These are phyloP conservation scores for Dovyalis caffra DNA, from an alignment of 345 rosid species.

Conservation along the genomic window DNA sequence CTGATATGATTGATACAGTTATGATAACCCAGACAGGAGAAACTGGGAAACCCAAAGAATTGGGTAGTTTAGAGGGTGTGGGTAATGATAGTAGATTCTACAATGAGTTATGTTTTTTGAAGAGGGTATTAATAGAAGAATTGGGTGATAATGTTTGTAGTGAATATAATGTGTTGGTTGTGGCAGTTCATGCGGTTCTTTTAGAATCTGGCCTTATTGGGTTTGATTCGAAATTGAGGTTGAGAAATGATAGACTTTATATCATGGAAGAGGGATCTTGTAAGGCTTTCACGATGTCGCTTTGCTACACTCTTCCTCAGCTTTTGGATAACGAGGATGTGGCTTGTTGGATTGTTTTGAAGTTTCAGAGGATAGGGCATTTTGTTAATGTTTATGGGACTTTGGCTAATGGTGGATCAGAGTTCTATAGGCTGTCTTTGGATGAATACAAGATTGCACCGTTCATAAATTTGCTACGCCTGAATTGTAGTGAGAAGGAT, in stretches of 20 bases:
- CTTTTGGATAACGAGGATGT: not conserved
- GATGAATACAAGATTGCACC: too few relatives aligned
- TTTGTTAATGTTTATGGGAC: slow-evolving; percentile 12
- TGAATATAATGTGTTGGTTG: slow-evolving; percentile 4
- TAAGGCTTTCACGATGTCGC: not conserved
- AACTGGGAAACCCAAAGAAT: too few relatives aligned
- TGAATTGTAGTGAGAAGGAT: not conserved
- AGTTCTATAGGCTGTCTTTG: slow-evolving; percentile 7
- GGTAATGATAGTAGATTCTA: too few relatives aligned
- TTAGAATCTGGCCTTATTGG: slow-evolving; percentile 21
- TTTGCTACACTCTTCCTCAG: slow-evolving; percentile 19
- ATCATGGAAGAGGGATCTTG: not conserved
- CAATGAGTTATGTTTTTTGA: too few relatives aligned
- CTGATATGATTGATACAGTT: too few relatives aligned
- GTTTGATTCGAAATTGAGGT: too few relatives aligned
- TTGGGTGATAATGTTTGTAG: not conserved
- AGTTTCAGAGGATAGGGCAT: slow-evolving; percentile 6
- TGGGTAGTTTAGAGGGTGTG: too few relatives aligned
- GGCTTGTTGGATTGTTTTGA: slow-evolving; percentile 1
- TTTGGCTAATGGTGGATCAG: not conserved
- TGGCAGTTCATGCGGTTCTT: slow-evolving; percentile 20
- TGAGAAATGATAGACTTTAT: too few relatives aligned
- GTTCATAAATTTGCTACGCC: too few relatives aligned
- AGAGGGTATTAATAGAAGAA: slow-evolving; percentile 18
- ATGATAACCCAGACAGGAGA: too few relatives aligned